These are phyloP conservation scores for Apiotrichum brassicae DNA, from an alignment of 1,284 basidiomycete genomes.

Conservation along the genomic window DNA sequence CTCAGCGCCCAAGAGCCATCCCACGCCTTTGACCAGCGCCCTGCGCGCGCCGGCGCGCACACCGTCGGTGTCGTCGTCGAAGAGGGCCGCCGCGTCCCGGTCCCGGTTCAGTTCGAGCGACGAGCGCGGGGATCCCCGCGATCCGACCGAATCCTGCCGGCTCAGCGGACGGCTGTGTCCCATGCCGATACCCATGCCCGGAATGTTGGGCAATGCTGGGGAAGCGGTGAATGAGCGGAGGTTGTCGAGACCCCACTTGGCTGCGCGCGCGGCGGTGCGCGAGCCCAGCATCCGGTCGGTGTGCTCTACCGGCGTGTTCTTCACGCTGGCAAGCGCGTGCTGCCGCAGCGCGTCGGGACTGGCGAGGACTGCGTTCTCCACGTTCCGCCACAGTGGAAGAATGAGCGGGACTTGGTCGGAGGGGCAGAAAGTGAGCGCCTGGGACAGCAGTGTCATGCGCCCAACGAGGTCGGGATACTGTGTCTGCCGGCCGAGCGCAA, in stretches of 20 bases:
- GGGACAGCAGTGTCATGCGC: conserved; percentile 67
- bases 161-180: not conserved
- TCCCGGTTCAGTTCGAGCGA: not conserved
- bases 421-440: conserved; percentile 80
- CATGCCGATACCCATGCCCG: not conserved
- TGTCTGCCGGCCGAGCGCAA: conserved; percentile 62
- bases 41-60: conserved; percentile 39
- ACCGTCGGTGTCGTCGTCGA: conserved; percentile 29
- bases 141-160: not conserved
- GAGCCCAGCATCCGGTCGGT: conserved; percentile 41
- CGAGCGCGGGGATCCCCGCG: too few relatives aligned
- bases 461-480: conserved; percentile 63
- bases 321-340: not conserved
- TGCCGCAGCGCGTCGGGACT: conserved; percentile 2
- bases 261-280: conserved; percentile 40
- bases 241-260: conserved; percentile 26
- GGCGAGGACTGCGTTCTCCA: conserved; percentile 30
- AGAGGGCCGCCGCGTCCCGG: conserved; percentile 19
- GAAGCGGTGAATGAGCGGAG: conserved; percentile 9
- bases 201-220: not conserved
- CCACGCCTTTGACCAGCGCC: conserved; percentile 45
- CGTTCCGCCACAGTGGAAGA: conserved; percentile 61
- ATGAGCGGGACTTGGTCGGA: conserved; percentile 67
- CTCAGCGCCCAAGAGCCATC: conserved; percentile 47
- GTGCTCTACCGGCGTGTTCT: conserved; percentile 4